Base-by-base conservation (phyloP, 352 stramenopile genomes). In the Peronospora farinosa region DNA sequence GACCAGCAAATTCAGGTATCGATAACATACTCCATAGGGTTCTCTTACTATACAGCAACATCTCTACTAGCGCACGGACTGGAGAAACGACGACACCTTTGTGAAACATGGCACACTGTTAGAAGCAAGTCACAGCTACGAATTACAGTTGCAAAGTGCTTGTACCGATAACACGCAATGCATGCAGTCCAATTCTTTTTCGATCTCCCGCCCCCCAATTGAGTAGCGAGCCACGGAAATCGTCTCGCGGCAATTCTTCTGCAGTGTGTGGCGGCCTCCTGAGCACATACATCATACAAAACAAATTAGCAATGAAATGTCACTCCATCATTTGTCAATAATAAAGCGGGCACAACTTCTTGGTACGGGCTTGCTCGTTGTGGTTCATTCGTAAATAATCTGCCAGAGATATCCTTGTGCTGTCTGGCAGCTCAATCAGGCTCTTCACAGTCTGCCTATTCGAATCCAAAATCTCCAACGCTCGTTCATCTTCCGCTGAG, bases 201-300 rank as follows among this genome's bases (percentile, higher is more conserved):
- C 67, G 65, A 12, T 67, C 63, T 42, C 75, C 67, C 11, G 54
- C 35, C 23, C 67, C 60, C 12, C 77, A 74, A 47, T 86, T 84
- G 37, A 87, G 84, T 0, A 90, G 47, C n/a, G 74, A 72, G 0
- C 69, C 74, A 2, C 88, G 51, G 36, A 91, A 85, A 54, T 76
- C 67, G 30, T 88, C 50, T 21, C 61, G 64, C 12, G 70, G 67
- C 72, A 69, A 86, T 47, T 90, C 55, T 28, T 83, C 68, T 0
- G 54, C 59, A 7, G 61, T 75, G 7, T 64, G 67, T 10, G 58
- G 19, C 0, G 42, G 41, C 38, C 70, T 82, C 28, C 67, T 86
- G n/a, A 5, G 19, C 4, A 40, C 12, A 44, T 19, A 37, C 25
- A 46, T 31, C 7, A 51, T 15, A 42, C 12, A 43, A 5, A 11